Percentiles rank a stretch among this genome's conserved stretches.
These are phyloP conservation scores for Schizosaccharomyces pombe DNA, from an alignment of 805 yeast species.

Conservation along the genomic window DNA sequence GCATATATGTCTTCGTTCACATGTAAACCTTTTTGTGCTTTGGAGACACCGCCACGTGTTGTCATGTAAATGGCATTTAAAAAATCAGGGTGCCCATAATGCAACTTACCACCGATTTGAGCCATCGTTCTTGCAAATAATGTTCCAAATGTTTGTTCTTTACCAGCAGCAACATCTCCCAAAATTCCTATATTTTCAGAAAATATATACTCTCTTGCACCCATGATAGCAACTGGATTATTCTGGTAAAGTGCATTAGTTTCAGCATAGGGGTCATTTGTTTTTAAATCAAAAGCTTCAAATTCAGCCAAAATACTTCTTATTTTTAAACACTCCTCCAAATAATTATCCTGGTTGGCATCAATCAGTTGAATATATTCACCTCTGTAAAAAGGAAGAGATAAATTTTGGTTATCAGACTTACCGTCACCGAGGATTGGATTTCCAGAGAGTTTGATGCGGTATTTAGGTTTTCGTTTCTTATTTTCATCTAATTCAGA, in stretches of 20 bases:
- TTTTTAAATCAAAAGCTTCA: constrained; percentile 44
- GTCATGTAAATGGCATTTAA: constrained; percentile 76
- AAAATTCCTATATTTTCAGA: constrained; percentile 78
- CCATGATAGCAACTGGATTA: constrained; percentile 67
- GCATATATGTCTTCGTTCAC: constrained; percentile 89
- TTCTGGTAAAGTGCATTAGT: constrained; percentile 22
- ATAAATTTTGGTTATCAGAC: constrained; percentile 81
- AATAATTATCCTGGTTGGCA: constrained; percentile 87
- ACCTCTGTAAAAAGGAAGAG: constrained; percentile 70
- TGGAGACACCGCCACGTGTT: constrained; percentile 85
- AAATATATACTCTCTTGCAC: constrained; percentile 86
- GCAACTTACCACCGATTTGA: constrained; percentile 81
- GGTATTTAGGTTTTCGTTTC: constrained; percentile 34
- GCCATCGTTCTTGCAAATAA: constrained; percentile 81
- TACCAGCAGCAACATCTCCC: constrained; percentile 93
- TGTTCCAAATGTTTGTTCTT: constrained; percentile 92
- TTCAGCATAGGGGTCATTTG: constrained; percentile 33
- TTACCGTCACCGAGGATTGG: constrained; percentile 94
- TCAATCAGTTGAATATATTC: constrained; percentile 88
- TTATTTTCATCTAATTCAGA: constrained; percentile 33
- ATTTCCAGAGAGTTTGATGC: constrained; percentile 66
- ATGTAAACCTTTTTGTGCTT: constrained; percentile 83
- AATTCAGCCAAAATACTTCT: constrained; percentile 73
- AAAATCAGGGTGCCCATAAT: constrained; percentile 93
- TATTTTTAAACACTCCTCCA: constrained; percentile 82